Evolutionary conservation across 2,329 filamentous ascomycete genomes (phyloP), one percentile per base, ranked within the genome.

Genomic region (Dactylonectria estremocensis): DNA sequence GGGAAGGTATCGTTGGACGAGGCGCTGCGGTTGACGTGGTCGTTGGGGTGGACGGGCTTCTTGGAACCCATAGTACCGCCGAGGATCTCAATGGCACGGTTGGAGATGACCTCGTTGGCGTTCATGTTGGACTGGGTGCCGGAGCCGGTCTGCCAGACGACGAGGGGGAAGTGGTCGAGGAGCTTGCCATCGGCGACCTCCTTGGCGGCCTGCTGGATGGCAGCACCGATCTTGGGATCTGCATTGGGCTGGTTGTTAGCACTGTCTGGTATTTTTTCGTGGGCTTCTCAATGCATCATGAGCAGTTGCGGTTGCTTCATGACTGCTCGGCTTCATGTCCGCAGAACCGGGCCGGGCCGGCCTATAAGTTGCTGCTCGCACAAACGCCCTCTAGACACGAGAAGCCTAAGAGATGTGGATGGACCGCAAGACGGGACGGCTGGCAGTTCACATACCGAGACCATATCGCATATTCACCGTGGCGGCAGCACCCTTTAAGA

Each of bases 71-170:
- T 97, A 73, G 88, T 89, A 77, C 96, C 96, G 76, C 96, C 96
- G 61, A 98, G 89, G 72, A 98, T 97, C 87, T 98, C 95, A 83
- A 98, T 98, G 73, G 96, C 96, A 74, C 96, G 94, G 90, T 98
- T 99, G 73, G 95, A 98, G 83, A 99, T 98, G 83, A 99, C 96
- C 83, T 99, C 96, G 87, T 99, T 99, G 81, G 95, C 95, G 86
- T 99, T 99, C 96, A 98, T 98, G 90, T 97, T 98, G 83, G 95
- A 98, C 88, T 98, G 96, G 33, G 96, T 98, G 80, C 96, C 96
- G 57, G 96, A 98, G 72, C 96, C 96, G 61, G 96, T 99, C 88
- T 99, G 96, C 96, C 96, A 99, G 80, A 99, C 95, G 64, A 98
- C 95, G 69, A 98, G 93, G 73, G 96, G 96, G 86, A 99, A 98